Conservation (phyloP, 2,329 filamentous ascomycete genomes). For the Emydomyces testavorans region DNA sequence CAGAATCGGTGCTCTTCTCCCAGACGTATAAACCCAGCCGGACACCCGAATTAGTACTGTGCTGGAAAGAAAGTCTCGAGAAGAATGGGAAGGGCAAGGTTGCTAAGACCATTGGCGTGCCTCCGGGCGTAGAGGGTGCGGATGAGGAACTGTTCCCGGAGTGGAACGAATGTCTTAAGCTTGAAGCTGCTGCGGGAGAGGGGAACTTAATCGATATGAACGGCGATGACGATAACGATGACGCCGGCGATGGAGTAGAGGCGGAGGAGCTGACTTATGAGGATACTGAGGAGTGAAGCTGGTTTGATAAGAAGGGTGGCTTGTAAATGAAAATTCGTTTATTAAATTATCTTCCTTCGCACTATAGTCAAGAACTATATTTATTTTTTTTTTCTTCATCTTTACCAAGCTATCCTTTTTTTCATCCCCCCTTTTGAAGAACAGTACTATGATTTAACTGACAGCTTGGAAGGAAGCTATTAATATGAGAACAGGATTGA, state of each 20-base stretch:
- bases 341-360: not conserved
- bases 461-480: too few relatives aligned
- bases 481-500: too few relatives aligned
- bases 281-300: conserved; percentile 14
- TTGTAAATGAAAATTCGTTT: conserved; percentile 6
- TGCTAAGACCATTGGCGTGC: conserved; percentile 68
- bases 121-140: conserved; percentile 54
- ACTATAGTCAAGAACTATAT: too few relatives aligned
- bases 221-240: conserved; percentile 24
- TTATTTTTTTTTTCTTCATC: too few relatives aligned
- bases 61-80: conserved; percentile 78
- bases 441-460: too few relatives aligned
- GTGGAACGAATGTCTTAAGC: conserved; percentile 78
- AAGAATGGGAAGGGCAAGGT: conserved; percentile 77
- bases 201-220: conserved; percentile 35
- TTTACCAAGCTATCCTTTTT: too few relatives aligned
- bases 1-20: conserved; percentile 81
- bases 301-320: conserved; percentile 9
- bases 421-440: too few relatives aligned
- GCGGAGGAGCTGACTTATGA: conserved; percentile 25
- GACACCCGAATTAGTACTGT: conserved; percentile 53
- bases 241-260: conserved; percentile 26
- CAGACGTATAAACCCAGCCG: conserved; percentile 90
- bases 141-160: conserved; percentile 84
- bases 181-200: conserved; percentile 61